Conservation (phyloP, 1,139 yeast species). For the Eremothecium coryli region DNA sequence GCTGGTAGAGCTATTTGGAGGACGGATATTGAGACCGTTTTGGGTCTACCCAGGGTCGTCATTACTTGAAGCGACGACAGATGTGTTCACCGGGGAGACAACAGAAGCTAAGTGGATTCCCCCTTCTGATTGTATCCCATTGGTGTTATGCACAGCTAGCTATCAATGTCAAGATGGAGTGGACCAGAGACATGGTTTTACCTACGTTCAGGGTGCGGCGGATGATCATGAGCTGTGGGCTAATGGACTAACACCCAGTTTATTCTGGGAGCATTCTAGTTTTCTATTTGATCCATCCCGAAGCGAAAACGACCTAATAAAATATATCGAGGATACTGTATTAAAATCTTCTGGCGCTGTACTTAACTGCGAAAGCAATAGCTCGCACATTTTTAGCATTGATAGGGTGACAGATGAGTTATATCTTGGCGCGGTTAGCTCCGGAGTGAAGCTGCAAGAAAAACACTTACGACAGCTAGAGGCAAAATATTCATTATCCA, state of each 20-base stretch:
- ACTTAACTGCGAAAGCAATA: background rate
- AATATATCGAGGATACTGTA: constrained; percentile 16
- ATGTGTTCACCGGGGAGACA: constrained; percentile 24
- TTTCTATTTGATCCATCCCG: constrained; percentile 32
- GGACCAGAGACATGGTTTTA: constrained; percentile 37
- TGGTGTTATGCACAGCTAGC: constrained; percentile 59
- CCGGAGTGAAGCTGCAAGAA: background rate
- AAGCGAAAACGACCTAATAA: constrained; percentile 35
- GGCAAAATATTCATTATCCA: constrained; percentile 11
- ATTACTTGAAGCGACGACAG: constrained; percentile 17
- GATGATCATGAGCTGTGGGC: constrained; percentile 93
- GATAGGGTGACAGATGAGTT: constrained; percentile 20
- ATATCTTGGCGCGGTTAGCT: constrained; percentile 13
- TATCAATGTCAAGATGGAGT: constrained; percentile 47
- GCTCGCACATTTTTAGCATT: background rate
- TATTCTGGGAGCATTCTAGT: constrained; percentile 47
- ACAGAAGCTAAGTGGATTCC: constrained; percentile 18
- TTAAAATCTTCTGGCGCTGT: too few relatives aligned
- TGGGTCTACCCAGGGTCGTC: constrained; percentile 61
- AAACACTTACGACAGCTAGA: constrained; percentile 5
- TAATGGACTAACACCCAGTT: constrained; percentile 40
- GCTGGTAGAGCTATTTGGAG: constrained; percentile 29
- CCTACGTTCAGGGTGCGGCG: constrained; percentile 84
- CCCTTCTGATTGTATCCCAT: constrained; percentile 31
- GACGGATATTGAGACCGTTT: constrained; percentile 51